A percentile compares a stretch with the other conserved stretches of the same genome.
Conservation (phyloP, 345 rosid genomes). For the Populus simonii region DNA sequence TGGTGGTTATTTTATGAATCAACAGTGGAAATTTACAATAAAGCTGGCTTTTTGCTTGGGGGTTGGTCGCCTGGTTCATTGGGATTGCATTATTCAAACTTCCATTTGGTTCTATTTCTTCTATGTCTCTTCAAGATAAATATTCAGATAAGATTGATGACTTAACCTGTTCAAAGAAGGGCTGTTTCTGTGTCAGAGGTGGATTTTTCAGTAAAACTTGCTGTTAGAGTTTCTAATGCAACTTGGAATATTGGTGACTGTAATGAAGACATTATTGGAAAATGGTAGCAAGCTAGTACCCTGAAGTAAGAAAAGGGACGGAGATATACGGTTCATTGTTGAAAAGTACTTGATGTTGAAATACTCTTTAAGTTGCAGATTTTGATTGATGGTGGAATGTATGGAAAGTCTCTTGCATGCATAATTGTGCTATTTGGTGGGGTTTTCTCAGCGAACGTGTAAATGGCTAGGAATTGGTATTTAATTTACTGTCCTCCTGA, state of each 20-base stretch:
- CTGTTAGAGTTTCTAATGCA: neutral
- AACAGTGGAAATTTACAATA: neutral
- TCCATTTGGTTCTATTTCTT: neutral
- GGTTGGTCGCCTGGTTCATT: neutral
- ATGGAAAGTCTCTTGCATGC: neutral
- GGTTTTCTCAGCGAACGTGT: conserved; percentile 2
- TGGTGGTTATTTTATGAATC: neutral
- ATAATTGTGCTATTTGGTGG: conserved; percentile 5
- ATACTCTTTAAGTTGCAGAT: neutral
- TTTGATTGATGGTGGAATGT: neutral
- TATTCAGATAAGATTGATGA: neutral
- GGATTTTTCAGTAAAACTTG: conserved; percentile 1
- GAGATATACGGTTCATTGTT: conserved; percentile 6
- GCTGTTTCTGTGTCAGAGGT: neutral
- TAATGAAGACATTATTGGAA: neutral
- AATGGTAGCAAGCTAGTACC: neutral
- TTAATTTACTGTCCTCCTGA: conserved; percentile 11
- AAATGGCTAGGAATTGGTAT: conserved; percentile 5
- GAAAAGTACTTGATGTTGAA: neutral
- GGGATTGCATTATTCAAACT: neutral
- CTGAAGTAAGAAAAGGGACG: neutral
- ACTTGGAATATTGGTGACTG: conserved; percentile 4
- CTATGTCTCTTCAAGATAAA: neutral
- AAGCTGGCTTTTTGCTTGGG: neutral
- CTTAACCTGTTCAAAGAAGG: neutral